A percentile compares a stretch with the other conserved stretches of the same genome.
phyloP scores from a whole-genome alignment of 768 basidiomycete species.

The Pulveroboletus ravenelii region DNA sequence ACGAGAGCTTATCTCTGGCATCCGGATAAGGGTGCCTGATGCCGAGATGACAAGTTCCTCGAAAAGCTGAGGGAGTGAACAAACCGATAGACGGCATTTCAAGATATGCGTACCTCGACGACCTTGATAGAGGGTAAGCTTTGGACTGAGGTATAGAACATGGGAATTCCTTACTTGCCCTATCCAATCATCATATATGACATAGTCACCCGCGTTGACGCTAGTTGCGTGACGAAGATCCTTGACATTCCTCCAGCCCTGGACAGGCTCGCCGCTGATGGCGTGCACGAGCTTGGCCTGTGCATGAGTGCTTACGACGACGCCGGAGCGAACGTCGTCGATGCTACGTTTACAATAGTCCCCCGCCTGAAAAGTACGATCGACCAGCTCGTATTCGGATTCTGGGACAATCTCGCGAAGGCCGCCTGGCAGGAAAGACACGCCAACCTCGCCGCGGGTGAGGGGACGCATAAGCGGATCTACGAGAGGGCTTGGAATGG shows the following conservation, averaged over 20 bases:
- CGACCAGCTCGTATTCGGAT: slow-evolving; percentile 61
- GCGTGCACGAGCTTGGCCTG: slow-evolving; percentile 71
- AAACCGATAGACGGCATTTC: not conserved
- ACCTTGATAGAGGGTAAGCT: slow-evolving; percentile 40
- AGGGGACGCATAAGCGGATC: slow-evolving; percentile 78
- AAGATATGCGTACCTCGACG: slow-evolving; percentile 56
- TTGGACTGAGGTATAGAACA: slow-evolving; percentile 4
- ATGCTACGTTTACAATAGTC: slow-evolving; percentile 79
- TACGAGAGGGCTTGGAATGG: slow-evolving; percentile 35
- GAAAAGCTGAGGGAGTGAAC: slow-evolving; percentile 53
- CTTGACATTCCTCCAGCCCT: slow-evolving; percentile 57
- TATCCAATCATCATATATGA: slow-evolving; percentile 80
- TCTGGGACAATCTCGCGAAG: slow-evolving; percentile 68
- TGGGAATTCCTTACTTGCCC: slow-evolving; percentile 62
- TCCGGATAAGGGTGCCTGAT: slow-evolving; percentile 59
- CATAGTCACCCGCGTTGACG: slow-evolving; percentile 77
- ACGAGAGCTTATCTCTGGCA: slow-evolving; percentile 75
- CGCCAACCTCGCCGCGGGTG: slow-evolving; percentile 74
- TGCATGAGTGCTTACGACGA: slow-evolving; percentile 61
- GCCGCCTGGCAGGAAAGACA: slow-evolving; percentile 57
- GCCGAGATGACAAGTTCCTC: slow-evolving; percentile 76
- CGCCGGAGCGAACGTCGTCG: slow-evolving; percentile 70
- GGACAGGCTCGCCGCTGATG: slow-evolving; percentile 54
- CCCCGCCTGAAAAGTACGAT: slow-evolving; percentile 72
- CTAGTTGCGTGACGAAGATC: slow-evolving; percentile 55